Conservation (phyloP, 2,329 filamentous ascomycete species). For the Ophiostoma piceae region DNA sequence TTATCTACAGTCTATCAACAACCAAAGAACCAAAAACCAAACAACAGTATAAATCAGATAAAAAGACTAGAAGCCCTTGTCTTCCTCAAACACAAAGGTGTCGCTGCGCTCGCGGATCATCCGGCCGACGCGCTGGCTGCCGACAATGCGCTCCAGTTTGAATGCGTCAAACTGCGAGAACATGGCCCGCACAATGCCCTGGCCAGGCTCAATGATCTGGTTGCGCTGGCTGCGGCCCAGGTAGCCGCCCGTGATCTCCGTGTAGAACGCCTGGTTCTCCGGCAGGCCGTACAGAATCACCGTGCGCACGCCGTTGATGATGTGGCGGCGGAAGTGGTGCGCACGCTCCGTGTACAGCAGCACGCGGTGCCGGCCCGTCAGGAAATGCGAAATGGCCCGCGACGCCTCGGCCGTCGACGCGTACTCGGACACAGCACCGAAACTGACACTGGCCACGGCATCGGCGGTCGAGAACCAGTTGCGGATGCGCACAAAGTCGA, state of each 20-base stretch:
- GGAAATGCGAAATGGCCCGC: slow-evolving; percentile 80
- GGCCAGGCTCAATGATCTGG: slow-evolving; percentile 50
- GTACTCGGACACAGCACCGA: slow-evolving; percentile 87
- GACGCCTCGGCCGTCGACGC: slow-evolving; percentile 71
- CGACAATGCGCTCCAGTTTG: slow-evolving; percentile 83
- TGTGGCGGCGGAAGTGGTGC: slow-evolving; percentile 93
- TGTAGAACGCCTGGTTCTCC: slow-evolving; percentile 79
- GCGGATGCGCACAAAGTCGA: slow-evolving; percentile 88
- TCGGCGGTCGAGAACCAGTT: slow-evolving; percentile 80
- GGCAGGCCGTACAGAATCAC: slow-evolving; percentile 83
- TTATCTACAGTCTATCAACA: slow-evolving; percentile 2
- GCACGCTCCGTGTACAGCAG: slow-evolving; percentile 89
- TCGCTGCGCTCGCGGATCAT: slow-evolving; percentile 82
- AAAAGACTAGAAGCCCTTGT: slow-evolving; percentile 16
- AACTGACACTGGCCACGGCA: slow-evolving; percentile 52
- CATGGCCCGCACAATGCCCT: slow-evolving; percentile 56
- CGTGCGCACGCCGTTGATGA: slow-evolving; percentile 71
- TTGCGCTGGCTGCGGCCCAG: slow-evolving; percentile 56
- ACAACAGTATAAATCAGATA: neutral
- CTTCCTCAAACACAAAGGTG: slow-evolving; percentile 88
- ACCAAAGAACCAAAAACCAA: neutral
- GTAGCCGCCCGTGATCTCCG: slow-evolving; percentile 66
- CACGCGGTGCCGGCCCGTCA: slow-evolving; percentile 73
- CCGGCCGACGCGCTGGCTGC: slow-evolving; percentile 69
- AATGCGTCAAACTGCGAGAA: slow-evolving; percentile 89